A percentile compares a stretch with the other conserved stretches of the same genome.
Evolutionary conservation across 805 yeast species (phyloP).

Genomic region (Candida boleticola): DNA sequence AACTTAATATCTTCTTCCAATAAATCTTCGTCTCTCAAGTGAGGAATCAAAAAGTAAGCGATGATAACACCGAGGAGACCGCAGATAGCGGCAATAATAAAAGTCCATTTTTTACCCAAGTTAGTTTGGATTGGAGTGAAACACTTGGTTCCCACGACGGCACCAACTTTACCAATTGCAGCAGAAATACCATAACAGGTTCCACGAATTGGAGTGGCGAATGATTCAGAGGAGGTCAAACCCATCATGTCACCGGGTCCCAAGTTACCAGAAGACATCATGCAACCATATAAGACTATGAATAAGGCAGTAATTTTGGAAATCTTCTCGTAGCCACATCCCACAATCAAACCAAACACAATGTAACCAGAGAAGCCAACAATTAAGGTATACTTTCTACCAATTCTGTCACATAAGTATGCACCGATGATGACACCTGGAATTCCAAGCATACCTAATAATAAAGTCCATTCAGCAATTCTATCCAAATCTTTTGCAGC

Average conservation of each 20-base stretch:
- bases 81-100: constrained; percentile 73
- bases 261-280: constrained; percentile 67
- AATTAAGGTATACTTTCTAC: constrained; percentile 71
- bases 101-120: constrained; percentile 71
- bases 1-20: constrained; percentile 62
- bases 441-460: constrained; percentile 60
- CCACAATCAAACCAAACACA: constrained; percentile 69
- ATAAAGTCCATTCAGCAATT: constrained; percentile 71
- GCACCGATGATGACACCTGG: constrained; percentile 80
- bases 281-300: constrained; percentile 69
- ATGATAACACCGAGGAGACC: constrained; percentile 64
- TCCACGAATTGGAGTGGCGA: constrained; percentile 76
- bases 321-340: constrained; percentile 58
- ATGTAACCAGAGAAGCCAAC: constrained; percentile 70
- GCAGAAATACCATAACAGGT: constrained; percentile 74
- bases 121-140: constrained; percentile 66
- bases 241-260: constrained; percentile 84
- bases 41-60: constrained; percentile 65
- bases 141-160: constrained; percentile 75
- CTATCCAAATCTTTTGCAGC: constrained; percentile 43
- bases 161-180: constrained; percentile 81
- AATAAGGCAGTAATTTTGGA: constrained; percentile 59
- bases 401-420: constrained; percentile 57
- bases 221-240: constrained; percentile 55
- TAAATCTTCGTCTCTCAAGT: constrained; percentile 66